A percentile compares a stretch with the other conserved stretches of the same genome.
Conservation (phyloP, 1,284 basidiomycete genomes). For the Boletus semigastroideus region DNA sequence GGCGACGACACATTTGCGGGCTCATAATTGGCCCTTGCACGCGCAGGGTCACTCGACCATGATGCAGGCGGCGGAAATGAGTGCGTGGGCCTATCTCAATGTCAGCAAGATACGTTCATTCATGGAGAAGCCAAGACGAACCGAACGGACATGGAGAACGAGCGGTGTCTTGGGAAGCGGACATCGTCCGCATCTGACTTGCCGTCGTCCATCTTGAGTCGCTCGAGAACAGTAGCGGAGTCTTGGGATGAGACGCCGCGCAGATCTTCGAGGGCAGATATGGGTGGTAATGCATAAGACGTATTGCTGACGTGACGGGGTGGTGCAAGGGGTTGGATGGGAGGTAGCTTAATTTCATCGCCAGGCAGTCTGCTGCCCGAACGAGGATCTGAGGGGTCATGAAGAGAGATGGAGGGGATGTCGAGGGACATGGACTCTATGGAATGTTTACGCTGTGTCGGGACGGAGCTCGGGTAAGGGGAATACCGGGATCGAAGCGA, state of each 20-base stretch:
- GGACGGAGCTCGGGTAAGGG: constrained; percentile 40
- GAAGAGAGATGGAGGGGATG: constrained; percentile 39
- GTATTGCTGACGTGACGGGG: constrained; percentile 30
- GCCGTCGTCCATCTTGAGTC: constrained; percentile 53
- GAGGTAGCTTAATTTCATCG: constrained; percentile 51
- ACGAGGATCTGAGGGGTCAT: constrained; percentile 24
- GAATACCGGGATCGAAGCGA: constrained; percentile 38
- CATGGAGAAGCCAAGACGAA: constrained; percentile 5
- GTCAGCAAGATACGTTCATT: constrained; percentile 6
- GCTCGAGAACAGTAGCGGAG: constrained; percentile 59
- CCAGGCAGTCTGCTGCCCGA: constrained; percentile 23
- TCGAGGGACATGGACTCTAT: constrained; percentile 41
- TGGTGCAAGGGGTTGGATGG: constrained; percentile 43
- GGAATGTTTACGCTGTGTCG: constrained; percentile 28
- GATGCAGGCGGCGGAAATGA: constrained; percentile 27
- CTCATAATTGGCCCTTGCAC: constrained; percentile 19
- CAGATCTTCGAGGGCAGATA: constrained; percentile 62
- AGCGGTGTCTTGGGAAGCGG: constrained; percentile 38
- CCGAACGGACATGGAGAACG: constrained; percentile 27
- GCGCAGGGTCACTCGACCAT: constrained; percentile 24
- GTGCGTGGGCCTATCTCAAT: constrained; percentile 12
- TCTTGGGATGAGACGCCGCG: constrained; percentile 52
- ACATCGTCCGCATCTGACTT: constrained; percentile 20
- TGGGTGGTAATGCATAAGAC: constrained; percentile 60
- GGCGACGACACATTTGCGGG: constrained; percentile 11